Conservation (phyloP, 2,329 filamentous ascomycete species). For the Fusarium nanum region DNA sequence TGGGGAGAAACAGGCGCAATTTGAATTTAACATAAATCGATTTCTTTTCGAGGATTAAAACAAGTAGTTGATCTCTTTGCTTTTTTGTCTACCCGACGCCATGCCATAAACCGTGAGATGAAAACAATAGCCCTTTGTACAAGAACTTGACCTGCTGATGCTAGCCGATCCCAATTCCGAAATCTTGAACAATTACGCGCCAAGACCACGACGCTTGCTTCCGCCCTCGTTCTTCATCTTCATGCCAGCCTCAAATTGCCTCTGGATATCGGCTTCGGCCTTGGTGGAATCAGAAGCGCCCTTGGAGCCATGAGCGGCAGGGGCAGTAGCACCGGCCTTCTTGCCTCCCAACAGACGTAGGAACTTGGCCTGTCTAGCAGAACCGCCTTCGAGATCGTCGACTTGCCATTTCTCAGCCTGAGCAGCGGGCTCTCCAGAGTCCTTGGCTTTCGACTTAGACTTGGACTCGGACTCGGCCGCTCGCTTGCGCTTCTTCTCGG, state of each 20-base stretch:
- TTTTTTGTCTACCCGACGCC: conserved; percentile 48
- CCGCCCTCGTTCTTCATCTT: conserved; percentile 65
- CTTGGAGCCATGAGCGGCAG: conserved; percentile 35
- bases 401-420: conserved; percentile 65
- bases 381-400: conserved; percentile 61
- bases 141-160: conserved; percentile 6
- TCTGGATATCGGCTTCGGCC: conserved; percentile 65
- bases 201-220: conserved; percentile 63
- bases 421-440: conserved; percentile 10
- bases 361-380: conserved; percentile 66
- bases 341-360: conserved; percentile 66
- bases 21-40: conserved; percentile 41
- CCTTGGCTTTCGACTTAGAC: conserved; percentile 31
- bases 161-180: background rate
- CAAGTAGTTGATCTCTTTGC: conserved; percentile 38
- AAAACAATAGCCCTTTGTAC: conserved; percentile 21
- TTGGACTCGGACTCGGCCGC: conserved; percentile 41
- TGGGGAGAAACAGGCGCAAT: conserved; percentile 46
- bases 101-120: conserved; percentile 35
- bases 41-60: conserved; percentile 32
- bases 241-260: conserved; percentile 68
- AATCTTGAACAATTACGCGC: conserved; percentile 54
- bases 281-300: conserved; percentile 52
- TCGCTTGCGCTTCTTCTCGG: conserved; percentile 53
- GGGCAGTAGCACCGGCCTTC: conserved; percentile 55